A percentile compares a stretch with the other conserved stretches of the same genome.
These are phyloP conservation scores for Capsicum rhomboideum DNA, from an alignment of 257 asterid species.

Conservation along the genomic window DNA sequence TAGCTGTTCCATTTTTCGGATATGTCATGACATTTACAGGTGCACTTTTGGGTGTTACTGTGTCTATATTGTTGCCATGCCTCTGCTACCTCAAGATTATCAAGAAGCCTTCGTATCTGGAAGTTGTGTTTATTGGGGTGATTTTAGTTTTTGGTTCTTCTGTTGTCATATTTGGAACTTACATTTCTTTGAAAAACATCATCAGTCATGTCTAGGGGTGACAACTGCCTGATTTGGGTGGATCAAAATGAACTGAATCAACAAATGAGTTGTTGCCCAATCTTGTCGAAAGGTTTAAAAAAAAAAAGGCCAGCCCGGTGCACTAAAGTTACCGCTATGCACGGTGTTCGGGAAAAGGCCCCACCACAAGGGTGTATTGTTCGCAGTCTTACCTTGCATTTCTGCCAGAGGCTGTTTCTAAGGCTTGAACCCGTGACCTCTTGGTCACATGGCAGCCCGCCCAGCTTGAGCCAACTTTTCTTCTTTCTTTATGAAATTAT, in stretches of 20 bases:
- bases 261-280: not conserved
- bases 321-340: too few relatives aligned
- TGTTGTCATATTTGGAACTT: slow-evolving; percentile 30
- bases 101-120: slow-evolving; percentile 10
- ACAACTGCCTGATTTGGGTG: accelerated
- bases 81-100: slow-evolving; percentile 35
- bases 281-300: too few relatives aligned
- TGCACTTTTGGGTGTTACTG: slow-evolving; percentile 23
- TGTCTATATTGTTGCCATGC: slow-evolving; percentile 37
- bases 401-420: too few relatives aligned
- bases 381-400: too few relatives aligned
- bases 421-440: too few relatives aligned
- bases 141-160: slow-evolving; percentile 22
- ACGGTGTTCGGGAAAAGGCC: too few relatives aligned
- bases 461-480: not conserved
- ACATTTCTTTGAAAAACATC: slow-evolving; percentile 27
- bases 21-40: slow-evolving; percentile 49
- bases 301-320: too few relatives aligned
- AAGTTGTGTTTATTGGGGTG: slow-evolving; percentile 12
- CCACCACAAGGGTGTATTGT: too few relatives aligned
- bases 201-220: not conserved
- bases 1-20: slow-evolving; percentile 20
- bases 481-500: not conserved
- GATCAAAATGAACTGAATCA: not conserved
- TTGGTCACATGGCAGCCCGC: too few relatives aligned